phyloP scores from a whole-genome alignment of 2,329 filamentous ascomycete genomes.

The Colletotrichum tropicale region DNA sequence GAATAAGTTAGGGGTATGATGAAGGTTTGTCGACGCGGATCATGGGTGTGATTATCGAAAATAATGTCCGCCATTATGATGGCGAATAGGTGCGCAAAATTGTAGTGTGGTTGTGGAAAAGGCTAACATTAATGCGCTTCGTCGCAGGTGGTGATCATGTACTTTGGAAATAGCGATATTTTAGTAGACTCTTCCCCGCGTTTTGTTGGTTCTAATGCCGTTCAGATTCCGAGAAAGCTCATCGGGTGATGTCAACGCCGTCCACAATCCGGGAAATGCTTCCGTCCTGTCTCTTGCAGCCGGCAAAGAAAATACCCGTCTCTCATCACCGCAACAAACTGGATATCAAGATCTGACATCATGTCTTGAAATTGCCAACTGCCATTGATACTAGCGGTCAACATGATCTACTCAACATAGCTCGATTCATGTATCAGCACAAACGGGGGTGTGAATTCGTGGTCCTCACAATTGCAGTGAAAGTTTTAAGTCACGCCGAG shows the following conservation, averaged over 20 bases:
- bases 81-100: neutral
- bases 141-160: neutral
- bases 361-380: neutral
- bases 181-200: neutral
- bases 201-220: neutral
- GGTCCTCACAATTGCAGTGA: neutral
- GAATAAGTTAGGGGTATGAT: neutral
- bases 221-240: neutral
- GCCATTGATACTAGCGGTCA: neutral
- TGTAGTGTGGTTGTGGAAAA: neutral
- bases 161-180: neutral
- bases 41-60: neutral
- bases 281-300: neutral
- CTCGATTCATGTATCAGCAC: neutral
- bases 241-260: neutral
- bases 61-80: neutral
- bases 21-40: neutral
- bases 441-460: neutral
- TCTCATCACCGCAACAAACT: neutral
- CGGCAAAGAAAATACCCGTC: neutral
- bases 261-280: neutral
- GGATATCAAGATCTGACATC: neutral
- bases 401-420: neutral
- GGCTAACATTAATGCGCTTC: rapidly evolving
- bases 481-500: neutral